These are phyloP conservation scores for Populus ilicifolia DNA, from an alignment of 345 rosid genomes.

Conservation along the genomic window DNA sequence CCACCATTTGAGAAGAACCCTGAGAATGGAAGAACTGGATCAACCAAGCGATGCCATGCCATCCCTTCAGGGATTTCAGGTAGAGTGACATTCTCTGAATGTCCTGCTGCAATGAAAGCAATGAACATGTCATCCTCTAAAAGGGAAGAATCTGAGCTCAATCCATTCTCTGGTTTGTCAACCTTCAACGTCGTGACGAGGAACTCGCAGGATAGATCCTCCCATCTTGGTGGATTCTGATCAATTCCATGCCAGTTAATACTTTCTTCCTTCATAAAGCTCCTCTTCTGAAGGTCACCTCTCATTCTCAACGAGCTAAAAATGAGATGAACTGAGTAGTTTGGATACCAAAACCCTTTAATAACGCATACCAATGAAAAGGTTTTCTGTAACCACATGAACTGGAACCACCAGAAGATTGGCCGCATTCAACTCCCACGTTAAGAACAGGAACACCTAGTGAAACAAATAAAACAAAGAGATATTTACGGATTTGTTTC, in stretches of 20 bases:
- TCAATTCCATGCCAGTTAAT: constrained; percentile 74
- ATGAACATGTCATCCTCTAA: constrained; percentile 50
- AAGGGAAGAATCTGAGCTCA: constrained; percentile 28
- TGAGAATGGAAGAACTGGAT: constrained; percentile 80
- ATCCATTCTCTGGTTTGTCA: constrained; percentile 30
- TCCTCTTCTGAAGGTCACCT: constrained; percentile 58
- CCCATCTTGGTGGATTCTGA: constrained; percentile 73
- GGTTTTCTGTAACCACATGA: constrained; percentile 46
- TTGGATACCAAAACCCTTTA: constrained; percentile 64
- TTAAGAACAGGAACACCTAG: constrained; percentile 80
- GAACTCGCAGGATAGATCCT: constrained; percentile 60
- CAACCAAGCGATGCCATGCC: constrained; percentile 62
- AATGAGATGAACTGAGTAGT: constrained; percentile 68
- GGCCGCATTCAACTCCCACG: constrained; percentile 96
- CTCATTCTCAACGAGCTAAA: constrained; percentile 55
- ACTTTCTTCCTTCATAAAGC: constrained; percentile 63
- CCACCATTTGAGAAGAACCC: constrained; percentile 67
- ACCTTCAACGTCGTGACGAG: constrained; percentile 67
- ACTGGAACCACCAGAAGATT: constrained; percentile 69
- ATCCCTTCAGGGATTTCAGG: constrained; percentile 57
- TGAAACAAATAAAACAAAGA: constrained; percentile 66
- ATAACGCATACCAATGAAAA: constrained; percentile 64
- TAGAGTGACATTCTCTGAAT: constrained; percentile 40
- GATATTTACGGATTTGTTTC: constrained; percentile 77
- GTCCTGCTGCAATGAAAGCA: constrained; percentile 60